Evolutionary conservation across 2,329 filamentous ascomycete species (phyloP).

Genomic region (Xylaria sp.): DNA sequence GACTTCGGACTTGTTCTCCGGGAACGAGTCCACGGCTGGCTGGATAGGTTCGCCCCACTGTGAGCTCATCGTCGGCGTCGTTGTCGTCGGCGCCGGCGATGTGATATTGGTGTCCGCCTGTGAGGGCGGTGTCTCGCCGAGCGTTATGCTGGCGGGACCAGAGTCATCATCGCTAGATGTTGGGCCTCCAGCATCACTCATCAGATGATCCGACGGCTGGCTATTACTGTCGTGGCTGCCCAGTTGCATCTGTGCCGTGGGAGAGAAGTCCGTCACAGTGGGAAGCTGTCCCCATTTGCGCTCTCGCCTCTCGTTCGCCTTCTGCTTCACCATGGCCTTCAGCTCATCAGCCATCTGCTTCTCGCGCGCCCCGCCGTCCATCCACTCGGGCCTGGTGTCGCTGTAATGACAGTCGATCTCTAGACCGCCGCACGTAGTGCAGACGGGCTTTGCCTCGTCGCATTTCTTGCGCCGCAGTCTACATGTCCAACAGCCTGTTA

Average conservation of each 20-base stretch:
- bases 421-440: slow-evolving; percentile 51
- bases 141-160: slow-evolving; percentile 1
- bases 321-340: slow-evolving; percentile 68
- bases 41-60: background rate
- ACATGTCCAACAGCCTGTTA: slow-evolving; percentile 54
- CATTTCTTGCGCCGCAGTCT: slow-evolving; percentile 58
- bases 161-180: slow-evolving; percentile 14
- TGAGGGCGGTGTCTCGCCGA: slow-evolving; percentile 11
- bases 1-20: slow-evolving; percentile 37
- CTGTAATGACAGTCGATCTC: slow-evolving; percentile 55
- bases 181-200: slow-evolving; percentile 14
- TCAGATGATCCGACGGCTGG: slow-evolving; percentile 13
- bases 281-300: slow-evolving; percentile 56
- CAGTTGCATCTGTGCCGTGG: slow-evolving; percentile 16
- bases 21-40: slow-evolving; percentile 18
- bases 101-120: slow-evolving; percentile 2
- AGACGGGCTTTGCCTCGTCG: slow-evolving; percentile 54
- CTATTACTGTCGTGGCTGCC: slow-evolving; percentile 2
- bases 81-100: background rate
- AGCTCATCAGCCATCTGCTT: slow-evolving; percentile 54
- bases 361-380: slow-evolving; percentile 51
- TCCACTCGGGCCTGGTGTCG: slow-evolving; percentile 52
- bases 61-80: slow-evolving; percentile 18
- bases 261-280: slow-evolving; percentile 20
- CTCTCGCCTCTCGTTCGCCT: slow-evolving; percentile 62